Evolutionary conservation across 2,329 filamentous ascomycete genomes (phyloP).

Genomic region (Pseudophaeomoniella oleicola): DNA sequence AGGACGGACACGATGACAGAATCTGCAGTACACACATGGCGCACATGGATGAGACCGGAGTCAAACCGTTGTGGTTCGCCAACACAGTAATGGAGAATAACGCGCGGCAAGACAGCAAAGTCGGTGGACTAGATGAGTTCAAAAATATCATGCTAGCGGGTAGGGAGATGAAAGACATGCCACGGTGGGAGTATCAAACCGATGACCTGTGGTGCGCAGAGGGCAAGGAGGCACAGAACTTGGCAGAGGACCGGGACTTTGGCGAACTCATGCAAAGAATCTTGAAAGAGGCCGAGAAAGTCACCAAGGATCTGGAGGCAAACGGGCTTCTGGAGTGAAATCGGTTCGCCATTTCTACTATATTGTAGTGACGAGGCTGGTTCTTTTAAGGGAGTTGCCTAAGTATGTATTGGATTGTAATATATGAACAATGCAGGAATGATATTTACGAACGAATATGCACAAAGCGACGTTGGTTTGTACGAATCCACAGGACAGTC

Average conservation of each 20-base stretch:
- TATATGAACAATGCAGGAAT: too few relatives aligned
- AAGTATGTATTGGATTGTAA: too few relatives aligned
- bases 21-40: conserved; percentile 26
- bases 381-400: too few relatives aligned
- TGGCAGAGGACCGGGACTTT: background rate
- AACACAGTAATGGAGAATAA: conserved; percentile 28
- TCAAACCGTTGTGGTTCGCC: conserved; percentile 28
- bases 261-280: background rate
- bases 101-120: conserved; percentile 3
- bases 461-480: too few relatives aligned
- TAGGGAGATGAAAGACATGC: background rate
- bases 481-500: too few relatives aligned
- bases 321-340: background rate
- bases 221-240: background rate
- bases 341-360: background rate
- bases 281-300: background rate
- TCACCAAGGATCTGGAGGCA: background rate
- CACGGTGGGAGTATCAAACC: background rate
- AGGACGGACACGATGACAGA: background rate
- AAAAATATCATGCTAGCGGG: background rate
- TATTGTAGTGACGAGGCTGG: too few relatives aligned
- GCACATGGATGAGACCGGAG: conserved; percentile 22
- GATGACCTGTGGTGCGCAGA: conserved; percentile 1
- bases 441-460: too few relatives aligned
- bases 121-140: background rate